A percentile compares a stretch with the other conserved stretches of the same genome.
These are phyloP conservation scores for Trichoderma lentiforme DNA, from an alignment of 2,329 filamentous ascomycete genomes.

Conservation along the genomic window DNA sequence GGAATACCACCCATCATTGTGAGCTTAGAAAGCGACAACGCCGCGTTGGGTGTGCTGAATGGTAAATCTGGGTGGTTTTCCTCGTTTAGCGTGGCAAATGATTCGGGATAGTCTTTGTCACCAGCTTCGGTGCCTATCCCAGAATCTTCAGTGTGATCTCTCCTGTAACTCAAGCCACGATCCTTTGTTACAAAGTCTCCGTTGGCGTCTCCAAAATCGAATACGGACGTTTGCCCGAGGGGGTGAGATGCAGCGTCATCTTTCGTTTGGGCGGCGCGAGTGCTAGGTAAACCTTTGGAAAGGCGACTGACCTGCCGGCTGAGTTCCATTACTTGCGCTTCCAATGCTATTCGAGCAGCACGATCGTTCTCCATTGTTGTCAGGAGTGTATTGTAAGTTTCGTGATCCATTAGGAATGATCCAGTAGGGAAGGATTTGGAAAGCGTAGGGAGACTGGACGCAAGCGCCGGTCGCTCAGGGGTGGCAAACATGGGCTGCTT, in stretches of 20 bases:
- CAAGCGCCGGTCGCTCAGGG: constrained; percentile 40
- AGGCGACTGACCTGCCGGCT: constrained; percentile 48
- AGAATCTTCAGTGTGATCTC: constrained; percentile 32
- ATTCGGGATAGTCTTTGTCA: constrained; percentile 46
- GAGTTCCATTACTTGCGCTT: constrained; percentile 54
- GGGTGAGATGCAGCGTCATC: constrained; percentile 37
- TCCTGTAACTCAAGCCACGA: neutral
- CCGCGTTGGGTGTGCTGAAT: constrained; percentile 56
- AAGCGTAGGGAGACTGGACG: constrained; percentile 43
- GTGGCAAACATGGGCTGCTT: neutral
- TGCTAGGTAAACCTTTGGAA: constrained; percentile 32
- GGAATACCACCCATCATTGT: constrained; percentile 39
- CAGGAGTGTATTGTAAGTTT: constrained; percentile 44
- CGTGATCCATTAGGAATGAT: constrained; percentile 41
- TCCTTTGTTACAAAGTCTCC: neutral
- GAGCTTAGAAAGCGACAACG: constrained; percentile 61
- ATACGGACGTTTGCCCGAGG: constrained; percentile 37
- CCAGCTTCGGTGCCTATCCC: constrained; percentile 35
- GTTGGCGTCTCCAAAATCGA: constrained; percentile 39
- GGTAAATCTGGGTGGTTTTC: constrained; percentile 36
- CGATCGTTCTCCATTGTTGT: constrained; percentile 56
- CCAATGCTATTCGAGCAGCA: constrained; percentile 52
- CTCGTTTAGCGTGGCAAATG: constrained; percentile 52
- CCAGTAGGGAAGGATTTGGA: constrained; percentile 31
- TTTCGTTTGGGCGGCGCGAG: constrained; percentile 21